Percentiles rank a stretch among this genome's conserved stretches.
phyloP scores from a whole-genome alignment of 768 basidiomycete species.

The Mrakia frigida region DNA sequence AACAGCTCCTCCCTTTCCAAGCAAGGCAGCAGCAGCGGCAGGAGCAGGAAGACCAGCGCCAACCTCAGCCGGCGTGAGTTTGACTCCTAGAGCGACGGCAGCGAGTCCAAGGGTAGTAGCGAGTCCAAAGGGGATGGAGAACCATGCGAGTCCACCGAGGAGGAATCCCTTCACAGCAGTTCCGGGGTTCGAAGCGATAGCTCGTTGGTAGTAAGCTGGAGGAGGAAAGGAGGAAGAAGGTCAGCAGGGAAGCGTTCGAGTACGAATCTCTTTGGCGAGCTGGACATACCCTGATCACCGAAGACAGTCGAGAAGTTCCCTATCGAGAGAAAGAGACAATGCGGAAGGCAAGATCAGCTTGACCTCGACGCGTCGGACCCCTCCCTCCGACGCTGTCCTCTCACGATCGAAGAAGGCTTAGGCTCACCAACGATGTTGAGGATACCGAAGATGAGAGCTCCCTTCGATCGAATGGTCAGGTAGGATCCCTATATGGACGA shows the following conservation, averaged over 20 bases:
- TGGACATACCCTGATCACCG: slow-evolving; percentile 44
- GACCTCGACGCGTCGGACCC: too few relatives aligned
- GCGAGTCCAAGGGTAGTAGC: slow-evolving; percentile 82
- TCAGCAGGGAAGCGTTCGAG: slow-evolving; percentile 54
- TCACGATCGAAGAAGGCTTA: too few relatives aligned
- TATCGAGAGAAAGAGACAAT: too few relatives aligned
- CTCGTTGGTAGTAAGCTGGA: slow-evolving; percentile 70
- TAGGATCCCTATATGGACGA: slow-evolving; percentile 57
- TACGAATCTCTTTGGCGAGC: slow-evolving; percentile 46
- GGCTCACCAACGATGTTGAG: slow-evolving; percentile 55
- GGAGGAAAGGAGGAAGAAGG: slow-evolving; percentile 45
- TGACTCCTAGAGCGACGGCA: slow-evolving; percentile 67
- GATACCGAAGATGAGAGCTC: slow-evolving; percentile 77
- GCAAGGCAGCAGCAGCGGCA: slow-evolving; percentile 72
- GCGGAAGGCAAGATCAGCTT: too few relatives aligned
- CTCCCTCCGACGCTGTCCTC: too few relatives aligned
- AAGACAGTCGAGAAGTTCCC: slow-evolving; percentile 58
- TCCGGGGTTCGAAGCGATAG: slow-evolving; percentile 76
- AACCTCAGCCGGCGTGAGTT: slow-evolving; percentile 59
- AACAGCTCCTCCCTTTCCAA: slow-evolving; percentile 62
- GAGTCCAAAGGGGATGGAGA: slow-evolving; percentile 76
- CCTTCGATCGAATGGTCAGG: slow-evolving; percentile 67
- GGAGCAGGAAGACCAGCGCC: slow-evolving; percentile 81
- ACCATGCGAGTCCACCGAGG: slow-evolving; percentile 85
- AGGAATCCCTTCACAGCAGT: slow-evolving; percentile 85